Evolutionary conservation across 225 moss, liverwort and hornwort species (phyloP).

Genomic region (Rhytidiadelphus loreus): DNA sequence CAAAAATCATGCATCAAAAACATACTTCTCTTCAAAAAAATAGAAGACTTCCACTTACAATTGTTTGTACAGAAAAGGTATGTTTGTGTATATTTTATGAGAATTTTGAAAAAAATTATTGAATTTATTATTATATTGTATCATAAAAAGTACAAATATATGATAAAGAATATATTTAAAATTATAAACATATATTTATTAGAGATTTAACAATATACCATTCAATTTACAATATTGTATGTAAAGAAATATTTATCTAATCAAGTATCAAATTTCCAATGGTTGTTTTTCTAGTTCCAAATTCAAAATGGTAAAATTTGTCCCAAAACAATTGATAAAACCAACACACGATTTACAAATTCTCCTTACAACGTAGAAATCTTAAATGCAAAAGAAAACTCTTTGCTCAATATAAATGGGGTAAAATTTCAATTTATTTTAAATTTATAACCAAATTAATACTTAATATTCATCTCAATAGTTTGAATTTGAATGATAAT

Average conservation of each 20-base stretch:
- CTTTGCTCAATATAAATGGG: neutral
- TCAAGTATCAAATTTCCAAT: neutral
- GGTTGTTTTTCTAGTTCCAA: neutral
- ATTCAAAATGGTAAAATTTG: conserved; percentile 15
- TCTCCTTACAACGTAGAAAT: conserved; percentile 6
- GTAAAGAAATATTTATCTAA: too few species aligned
- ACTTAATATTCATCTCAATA: neutral
- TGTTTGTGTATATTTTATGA: neutral
- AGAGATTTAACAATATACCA: neutral
- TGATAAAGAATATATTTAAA: neutral
- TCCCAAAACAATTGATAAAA: neutral
- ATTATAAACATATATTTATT: too few species aligned
- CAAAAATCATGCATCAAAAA: neutral
- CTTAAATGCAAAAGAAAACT: conserved; percentile 1
- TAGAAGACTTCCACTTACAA: conserved; percentile 15
- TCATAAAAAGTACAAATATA: accelerated
- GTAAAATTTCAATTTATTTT: neutral
- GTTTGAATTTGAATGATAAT: neutral
- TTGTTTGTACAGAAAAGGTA: conserved; percentile 28
- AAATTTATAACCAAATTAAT: neutral
- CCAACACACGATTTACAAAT: neutral
- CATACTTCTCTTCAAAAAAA: neutral
- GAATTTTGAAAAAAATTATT: neutral
- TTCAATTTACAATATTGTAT: neutral
- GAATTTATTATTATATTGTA: too few species aligned